A percentile compares a stretch with the other conserved stretches of the same genome.
These are phyloP conservation scores for Inosperma sp. DNA, from an alignment of 768 basidiomycete genomes.

Conservation along the genomic window DNA sequence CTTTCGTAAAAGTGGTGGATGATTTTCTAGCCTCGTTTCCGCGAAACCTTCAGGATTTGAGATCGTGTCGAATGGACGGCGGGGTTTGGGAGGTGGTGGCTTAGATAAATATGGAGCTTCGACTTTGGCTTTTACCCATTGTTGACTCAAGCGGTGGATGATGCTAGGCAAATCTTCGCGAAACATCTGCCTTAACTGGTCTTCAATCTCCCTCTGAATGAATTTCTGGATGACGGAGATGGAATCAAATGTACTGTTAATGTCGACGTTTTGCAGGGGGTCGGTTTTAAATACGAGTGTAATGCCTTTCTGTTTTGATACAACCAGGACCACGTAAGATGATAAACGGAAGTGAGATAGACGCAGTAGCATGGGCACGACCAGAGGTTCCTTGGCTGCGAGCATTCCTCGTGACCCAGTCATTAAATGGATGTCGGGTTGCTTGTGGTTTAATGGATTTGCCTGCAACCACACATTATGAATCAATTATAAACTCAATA, in stretches of 20 bases:
- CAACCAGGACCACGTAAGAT: slow-evolving; percentile 96
- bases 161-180: slow-evolving; percentile 94
- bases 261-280: slow-evolving; percentile 95
- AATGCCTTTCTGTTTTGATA: slow-evolving; percentile 96
- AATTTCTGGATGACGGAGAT: slow-evolving; percentile 98
- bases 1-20: slow-evolving; percentile 23
- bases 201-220: slow-evolving; percentile 96
- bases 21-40: slow-evolving; percentile 18
- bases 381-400: slow-evolving; percentile 89
- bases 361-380: slow-evolving; percentile 96
- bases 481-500: slow-evolving; percentile 2
- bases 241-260: slow-evolving; percentile 96
- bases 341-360: slow-evolving; percentile 92
- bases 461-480: slow-evolving; percentile 47
- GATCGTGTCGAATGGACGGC: slow-evolving; percentile 33
- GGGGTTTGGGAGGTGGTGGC: slow-evolving; percentile 36
- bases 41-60: slow-evolving; percentile 40
- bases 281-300: slow-evolving; percentile 99
- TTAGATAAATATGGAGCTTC: slow-evolving; percentile 83
- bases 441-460: slow-evolving; percentile 91
- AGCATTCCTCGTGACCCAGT: slow-evolving; percentile 82
- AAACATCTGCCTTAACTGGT: slow-evolving; percentile 96
- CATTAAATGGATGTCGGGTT: slow-evolving; percentile 85
- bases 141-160: slow-evolving; percentile 92
- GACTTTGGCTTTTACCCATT: slow-evolving; percentile 92